phyloP scores from a whole-genome alignment of 306 rosid genomes.

The Purshia tridentata region DNA sequence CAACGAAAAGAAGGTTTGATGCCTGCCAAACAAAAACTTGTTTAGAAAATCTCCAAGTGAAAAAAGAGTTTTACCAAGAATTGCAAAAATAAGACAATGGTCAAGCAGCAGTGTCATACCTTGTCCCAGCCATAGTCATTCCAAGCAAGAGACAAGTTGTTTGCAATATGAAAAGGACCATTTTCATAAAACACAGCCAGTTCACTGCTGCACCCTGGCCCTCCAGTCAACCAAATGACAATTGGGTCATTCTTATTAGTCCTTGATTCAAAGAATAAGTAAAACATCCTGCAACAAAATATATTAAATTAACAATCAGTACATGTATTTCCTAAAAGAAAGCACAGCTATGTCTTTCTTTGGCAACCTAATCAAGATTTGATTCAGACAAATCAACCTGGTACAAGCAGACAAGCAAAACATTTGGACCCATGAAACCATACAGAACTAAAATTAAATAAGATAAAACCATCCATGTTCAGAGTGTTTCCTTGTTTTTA shows the following conservation, averaged over 20 bases:
- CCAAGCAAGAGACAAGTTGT: conserved; percentile 72
- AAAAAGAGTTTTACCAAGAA: no score
- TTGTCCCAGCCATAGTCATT: conserved; percentile 90
- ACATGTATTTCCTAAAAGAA: not conserved
- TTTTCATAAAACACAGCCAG: conserved; percentile 87
- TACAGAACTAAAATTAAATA: no score
- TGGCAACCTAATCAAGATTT: no score
- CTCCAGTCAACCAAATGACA: conserved; percentile 92
- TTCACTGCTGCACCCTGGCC: conserved; percentile 97
- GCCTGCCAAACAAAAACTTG: conserved; percentile 45
- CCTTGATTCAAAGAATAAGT: conserved; percentile 90
- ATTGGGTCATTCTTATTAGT: conserved; percentile 56
- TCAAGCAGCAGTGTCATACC: conserved; percentile 30
- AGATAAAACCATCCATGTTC: not conserved
- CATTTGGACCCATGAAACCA: conserved; percentile 4
- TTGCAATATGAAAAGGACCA: conserved; percentile 79
- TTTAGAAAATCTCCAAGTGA: not conserved
- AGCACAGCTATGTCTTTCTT: no score
- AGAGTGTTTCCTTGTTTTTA: not conserved
- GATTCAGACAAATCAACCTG: not conserved
- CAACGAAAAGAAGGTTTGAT: conserved; percentile 78
- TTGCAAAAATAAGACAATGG: no score
- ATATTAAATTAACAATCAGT: not conserved
- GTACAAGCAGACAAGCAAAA: not conserved
- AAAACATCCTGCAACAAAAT: conserved; percentile 69